A percentile compares a stretch with the other conserved stretches of the same genome.
phyloP scores from a whole-genome alignment of 352 stramenopile species.

The Pythium oligandrum region DNA sequence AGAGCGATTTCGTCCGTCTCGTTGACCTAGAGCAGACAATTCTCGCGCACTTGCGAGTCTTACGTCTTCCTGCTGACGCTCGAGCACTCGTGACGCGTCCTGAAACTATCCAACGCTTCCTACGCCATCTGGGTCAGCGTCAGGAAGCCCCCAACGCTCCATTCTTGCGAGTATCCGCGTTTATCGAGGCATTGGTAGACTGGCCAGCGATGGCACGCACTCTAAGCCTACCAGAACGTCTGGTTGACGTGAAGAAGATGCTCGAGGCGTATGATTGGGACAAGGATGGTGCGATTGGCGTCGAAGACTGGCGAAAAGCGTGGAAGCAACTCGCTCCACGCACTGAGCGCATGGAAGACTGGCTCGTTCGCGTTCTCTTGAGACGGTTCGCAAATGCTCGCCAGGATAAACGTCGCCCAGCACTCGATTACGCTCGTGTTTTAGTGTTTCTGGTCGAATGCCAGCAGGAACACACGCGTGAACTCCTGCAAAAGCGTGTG shows the following conservation, averaged over 20 bases:
- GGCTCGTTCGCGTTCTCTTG: slow-evolving; percentile 37
- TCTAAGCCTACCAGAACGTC: slow-evolving; percentile 28
- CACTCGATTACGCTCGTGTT: slow-evolving; percentile 43
- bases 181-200: slow-evolving; percentile 48
- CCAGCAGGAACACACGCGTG: slow-evolving; percentile 23
- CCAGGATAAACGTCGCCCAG: not conserved
- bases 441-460: slow-evolving; percentile 43
- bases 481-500: slow-evolving; percentile 20
- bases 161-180: slow-evolving; percentile 20
- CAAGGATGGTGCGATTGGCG: slow-evolving; percentile 24
- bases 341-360: slow-evolving; percentile 21
- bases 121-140: too few relatives aligned
- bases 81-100: not conserved
- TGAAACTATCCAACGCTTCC: slow-evolving; percentile 5
- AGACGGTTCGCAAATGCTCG: slow-evolving; percentile 22
- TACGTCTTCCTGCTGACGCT: slow-evolving; percentile 2
- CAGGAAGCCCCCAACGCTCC: too few relatives aligned
- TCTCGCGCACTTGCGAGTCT: slow-evolving; percentile 2
- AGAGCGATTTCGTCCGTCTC: slow-evolving; percentile 1
- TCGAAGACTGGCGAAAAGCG: slow-evolving; percentile 42
- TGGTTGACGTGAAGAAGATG: slow-evolving; percentile 38
- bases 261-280: slow-evolving; percentile 51
- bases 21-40: slow-evolving; percentile 4
- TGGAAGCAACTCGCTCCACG: slow-evolving; percentile 22
- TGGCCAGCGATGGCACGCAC: slow-evolving; percentile 23